Evolutionary conservation across 177 flowering plant species (phyloP), one percentile per base, ranked within the genome.

Genomic region (Vitis hybrid): DNA sequence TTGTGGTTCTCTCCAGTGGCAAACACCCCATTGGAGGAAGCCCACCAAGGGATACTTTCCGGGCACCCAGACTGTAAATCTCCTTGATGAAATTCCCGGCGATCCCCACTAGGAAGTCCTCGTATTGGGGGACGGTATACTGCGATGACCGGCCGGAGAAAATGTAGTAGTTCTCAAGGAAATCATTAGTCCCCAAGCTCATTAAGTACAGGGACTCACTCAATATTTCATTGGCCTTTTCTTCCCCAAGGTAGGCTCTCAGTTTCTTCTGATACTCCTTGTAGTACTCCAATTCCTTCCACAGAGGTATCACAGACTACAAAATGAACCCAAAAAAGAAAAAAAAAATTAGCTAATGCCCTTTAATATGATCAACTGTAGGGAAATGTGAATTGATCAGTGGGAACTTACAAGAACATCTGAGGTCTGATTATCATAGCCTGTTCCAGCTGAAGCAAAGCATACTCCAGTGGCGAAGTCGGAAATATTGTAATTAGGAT

Each of bases 11-110:
- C 73, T 86, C 85, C 68, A 86, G 52, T 1, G 90, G 91, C 82
- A 88, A 60, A 65, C 91, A 88, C 66, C 91, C 90, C 85, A 82
- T 82, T 10, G 85, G 83, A 59, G 83, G 83, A 17, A 80, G 18
- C 11, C 83, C 85, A 2, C 78, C 71, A 0, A 82, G 57, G 40
- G 85, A 82, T 8, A 82, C 10, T 57, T 80, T 82, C 73, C 85
- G 52, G 0, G 57, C 82, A 18, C 85, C 85, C n/a, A 80, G 81
- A 1, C 54, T 57, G 56, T 80, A 65, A 1, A 82, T 66, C 19
- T 78, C 70, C 60, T 52, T 68, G 18, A 80, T 56, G 66, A 82
- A 77, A 52, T 72, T 71, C 13, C 46, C 73, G 4, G 82, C 73
- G 5, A 78, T 48, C 2, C 69, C 70, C 3, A 72, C 51, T 2